Evolutionary conservation across 73 alveolate species (phyloP).

Genomic region (Effrenium voratum): DNA sequence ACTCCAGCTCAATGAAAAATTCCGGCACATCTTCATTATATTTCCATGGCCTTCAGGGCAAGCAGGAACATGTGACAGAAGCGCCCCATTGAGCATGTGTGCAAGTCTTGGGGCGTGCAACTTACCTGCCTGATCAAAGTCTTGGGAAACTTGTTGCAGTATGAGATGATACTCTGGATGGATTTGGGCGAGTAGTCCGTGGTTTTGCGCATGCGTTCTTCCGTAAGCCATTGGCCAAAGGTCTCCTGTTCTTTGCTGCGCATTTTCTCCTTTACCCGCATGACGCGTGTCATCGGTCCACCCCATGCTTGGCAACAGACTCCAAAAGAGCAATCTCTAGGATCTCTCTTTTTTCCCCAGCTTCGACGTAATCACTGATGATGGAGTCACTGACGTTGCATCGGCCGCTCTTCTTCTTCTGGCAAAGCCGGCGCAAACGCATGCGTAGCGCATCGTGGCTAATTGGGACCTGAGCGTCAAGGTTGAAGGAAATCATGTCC

Average conservation of each 20-base stretch:
- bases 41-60: constrained; percentile 5
- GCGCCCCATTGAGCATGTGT: neutral
- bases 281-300: neutral
- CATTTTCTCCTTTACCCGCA: neutral
- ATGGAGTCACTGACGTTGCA: neutral
- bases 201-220: neutral
- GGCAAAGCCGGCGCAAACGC: neutral
- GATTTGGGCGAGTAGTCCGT: neutral
- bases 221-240: neutral
- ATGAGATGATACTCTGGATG: neutral
- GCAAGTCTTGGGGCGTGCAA: neutral
- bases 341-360: neutral
- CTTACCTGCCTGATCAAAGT: neutral
- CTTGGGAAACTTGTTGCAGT: constrained; percentile 18
- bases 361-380: neutral
- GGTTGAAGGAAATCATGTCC: neutral
- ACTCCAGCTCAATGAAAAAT: neutral
- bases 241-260: neutral
- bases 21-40: neutral
- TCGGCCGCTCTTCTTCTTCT: neutral
- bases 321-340: constrained; percentile 7
- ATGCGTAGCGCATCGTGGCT: neutral
- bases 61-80: neutral
- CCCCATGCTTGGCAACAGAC: neutral
- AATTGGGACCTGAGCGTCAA: neutral